A percentile compares a stretch with the other conserved stretches of the same genome.
These are phyloP conservation scores for Hypsizygus marmoreus DNA, from an alignment of 768 basidiomycete species.

Conservation along the genomic window DNA sequence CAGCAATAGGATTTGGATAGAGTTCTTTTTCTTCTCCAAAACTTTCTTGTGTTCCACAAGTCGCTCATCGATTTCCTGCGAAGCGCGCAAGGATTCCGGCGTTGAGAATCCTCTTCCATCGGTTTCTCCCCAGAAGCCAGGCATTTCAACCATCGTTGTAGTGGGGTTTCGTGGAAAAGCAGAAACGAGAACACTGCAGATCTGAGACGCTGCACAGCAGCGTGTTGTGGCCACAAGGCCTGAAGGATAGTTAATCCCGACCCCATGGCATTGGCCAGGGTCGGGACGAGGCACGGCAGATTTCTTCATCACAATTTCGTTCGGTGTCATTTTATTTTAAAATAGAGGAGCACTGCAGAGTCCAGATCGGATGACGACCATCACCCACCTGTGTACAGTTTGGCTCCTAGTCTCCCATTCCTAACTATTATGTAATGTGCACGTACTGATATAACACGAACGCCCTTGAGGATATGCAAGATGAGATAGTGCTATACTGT, in stretches of 20 bases:
- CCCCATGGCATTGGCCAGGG: conserved; percentile 4
- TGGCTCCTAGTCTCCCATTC: no score
- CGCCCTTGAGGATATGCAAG: no score
- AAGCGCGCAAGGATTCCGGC: conserved; percentile 42
- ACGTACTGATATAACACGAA: no score
- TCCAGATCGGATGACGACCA: no score
- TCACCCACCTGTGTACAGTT: no score
- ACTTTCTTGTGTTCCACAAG: conserved; percentile 46
- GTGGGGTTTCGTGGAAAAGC: background rate
- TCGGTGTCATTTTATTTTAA: conserved; percentile 19
- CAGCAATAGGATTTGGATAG: conserved; percentile 56
- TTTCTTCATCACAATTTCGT: no score
- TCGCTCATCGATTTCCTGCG: conserved; percentile 50
- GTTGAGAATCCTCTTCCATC: conserved; percentile 6
- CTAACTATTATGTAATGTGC: no score
- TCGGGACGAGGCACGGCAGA: background rate
- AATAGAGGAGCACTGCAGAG: background rate
- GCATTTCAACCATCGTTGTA: background rate
- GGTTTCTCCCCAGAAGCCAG: background rate
- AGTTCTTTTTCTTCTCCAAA: conserved; percentile 50
- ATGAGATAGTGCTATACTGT: no score
- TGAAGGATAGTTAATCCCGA: no score
- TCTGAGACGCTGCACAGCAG: background rate
- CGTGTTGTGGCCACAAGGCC: no score
- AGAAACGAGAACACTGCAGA: background rate